Base-by-base conservation (phyloP, 2,329 filamentous ascomycete genomes). In the Helotiales sp. region DNA sequence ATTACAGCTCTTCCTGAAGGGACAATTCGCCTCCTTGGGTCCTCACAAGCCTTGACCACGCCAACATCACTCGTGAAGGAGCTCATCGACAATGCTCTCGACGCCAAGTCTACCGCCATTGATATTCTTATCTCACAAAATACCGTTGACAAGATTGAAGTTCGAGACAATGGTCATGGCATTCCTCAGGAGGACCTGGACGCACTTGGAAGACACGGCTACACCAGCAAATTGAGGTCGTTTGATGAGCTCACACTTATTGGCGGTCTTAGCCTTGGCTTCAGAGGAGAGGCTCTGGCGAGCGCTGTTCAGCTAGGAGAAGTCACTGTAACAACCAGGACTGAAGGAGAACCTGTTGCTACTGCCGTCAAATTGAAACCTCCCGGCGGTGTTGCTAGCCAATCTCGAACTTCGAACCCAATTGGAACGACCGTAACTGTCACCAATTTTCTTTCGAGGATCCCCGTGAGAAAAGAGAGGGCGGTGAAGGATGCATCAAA, bases 41-140 rank as follows among this genome's bases (percentile, higher is more conserved):
- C 88, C 7, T 77, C 82, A 2, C 77, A 86, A 63, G 78, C 80
- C 46, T 79, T 92, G 50, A 77, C 80, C 5, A 82, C 83, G 7
- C 80, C 89, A 0, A 74, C 77, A 12, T 80, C 82, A 10, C 74
- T 90, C 2, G 81, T 91, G 65, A 93, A 93, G 69, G 90, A 93
- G 72, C 82, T 93, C 3, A 72, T 93, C 30, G 90, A 93, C 65
- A 93, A 93, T 71, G 80, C 88, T 42, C 79, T 93, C 19, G 89
- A 93, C 71, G 87, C 89, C 7, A 77, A 80, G 52, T 88, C 89
- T 12, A 87, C 81, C 1, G 80, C 79, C 1, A 76, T 93, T 57
- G 83, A 89, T 52, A 75, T 93, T 24, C 74, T 83, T 27, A 76
- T 91, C 13, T 82, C 87, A 3, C 66, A 78, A 40, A 86, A 92